Conservation (phyloP, 352 stramenopile genomes). For the Pythium brachiatum region DNA sequence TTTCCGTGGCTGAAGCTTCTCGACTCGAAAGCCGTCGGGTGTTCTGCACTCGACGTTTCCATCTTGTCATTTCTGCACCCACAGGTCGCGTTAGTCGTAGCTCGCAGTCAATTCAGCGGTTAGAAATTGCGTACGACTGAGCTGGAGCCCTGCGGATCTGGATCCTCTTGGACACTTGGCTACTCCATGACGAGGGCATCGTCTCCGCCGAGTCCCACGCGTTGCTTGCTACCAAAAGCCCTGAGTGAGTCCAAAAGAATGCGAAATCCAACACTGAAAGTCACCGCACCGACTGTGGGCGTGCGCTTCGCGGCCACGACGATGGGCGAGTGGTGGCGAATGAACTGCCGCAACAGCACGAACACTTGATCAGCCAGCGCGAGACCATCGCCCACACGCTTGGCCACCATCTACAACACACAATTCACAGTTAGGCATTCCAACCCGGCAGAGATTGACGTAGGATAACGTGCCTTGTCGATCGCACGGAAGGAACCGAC, state of each 20-base stretch:
- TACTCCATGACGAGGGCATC: conserved; percentile 62
- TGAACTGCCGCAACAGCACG: conserved; percentile 66
- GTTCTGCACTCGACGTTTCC: not conserved
- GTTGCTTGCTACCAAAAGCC: conserved; percentile 13
- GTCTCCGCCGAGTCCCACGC: conserved; percentile 52
- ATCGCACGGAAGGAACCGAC: conserved; percentile 65
- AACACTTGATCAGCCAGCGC: conserved; percentile 64
- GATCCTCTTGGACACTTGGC: conserved; percentile 65
- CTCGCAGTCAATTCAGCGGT: not conserved
- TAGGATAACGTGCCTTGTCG: conserved; percentile 62
- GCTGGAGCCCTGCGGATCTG: conserved; percentile 27
- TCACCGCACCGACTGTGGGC: conserved; percentile 24
- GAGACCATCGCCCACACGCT: conserved; percentile 47
- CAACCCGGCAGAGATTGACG: too few relatives aligned
- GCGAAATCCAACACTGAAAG: too few relatives aligned
- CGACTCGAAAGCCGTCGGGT: conserved; percentile 36
- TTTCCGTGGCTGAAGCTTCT: conserved; percentile 45
- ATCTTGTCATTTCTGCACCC: not conserved
- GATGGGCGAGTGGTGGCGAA: conserved; percentile 66
- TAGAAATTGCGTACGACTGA: not conserved
- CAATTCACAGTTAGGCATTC: not conserved
- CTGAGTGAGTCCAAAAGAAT: not conserved
- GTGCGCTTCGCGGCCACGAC: conserved; percentile 54
- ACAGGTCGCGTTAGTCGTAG: too few relatives aligned
- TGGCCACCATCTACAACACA: conserved; percentile 49